phyloP scores from a whole-genome alignment of 1,139 yeast species.

The Magnusiomyces paraingens region DNA sequence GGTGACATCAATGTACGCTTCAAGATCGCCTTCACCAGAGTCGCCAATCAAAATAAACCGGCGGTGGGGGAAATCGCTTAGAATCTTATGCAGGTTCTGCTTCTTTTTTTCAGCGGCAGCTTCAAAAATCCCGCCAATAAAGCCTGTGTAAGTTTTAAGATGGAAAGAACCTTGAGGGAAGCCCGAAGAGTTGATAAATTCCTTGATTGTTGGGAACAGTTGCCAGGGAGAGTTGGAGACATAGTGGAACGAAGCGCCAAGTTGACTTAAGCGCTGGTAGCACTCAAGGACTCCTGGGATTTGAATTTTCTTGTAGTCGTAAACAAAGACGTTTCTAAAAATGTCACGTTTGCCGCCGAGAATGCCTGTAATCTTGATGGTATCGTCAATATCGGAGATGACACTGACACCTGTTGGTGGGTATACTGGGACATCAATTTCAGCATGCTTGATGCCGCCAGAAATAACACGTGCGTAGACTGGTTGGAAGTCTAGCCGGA shows the following conservation, averaged over 20 bases:
- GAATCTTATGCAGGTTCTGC: constrained; percentile 53
- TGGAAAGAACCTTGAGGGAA: constrained; percentile 78
- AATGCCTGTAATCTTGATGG: constrained; percentile 85
- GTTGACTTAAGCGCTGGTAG: constrained; percentile 42
- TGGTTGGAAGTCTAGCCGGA: constrained; percentile 27
- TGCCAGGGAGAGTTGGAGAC: constrained; percentile 97
- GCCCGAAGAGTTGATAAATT: constrained; percentile 48
- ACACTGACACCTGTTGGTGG: constrained; percentile 54
- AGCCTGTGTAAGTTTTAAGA: constrained; percentile 78
- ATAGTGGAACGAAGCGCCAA: constrained; percentile 64
- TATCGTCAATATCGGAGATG: constrained; percentile 92
- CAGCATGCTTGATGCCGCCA: constrained; percentile 6
- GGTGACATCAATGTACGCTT: constrained; percentile 78
- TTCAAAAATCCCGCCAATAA: constrained; percentile 73
- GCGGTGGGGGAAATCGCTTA: constrained; percentile 69
- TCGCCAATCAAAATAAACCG: constrained; percentile 85
- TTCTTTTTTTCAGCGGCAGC: constrained; percentile 80
- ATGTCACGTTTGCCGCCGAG: constrained; percentile 79
- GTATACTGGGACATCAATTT: constrained; percentile 18
- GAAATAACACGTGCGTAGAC: constrained; percentile 3
- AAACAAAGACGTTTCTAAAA: constrained; percentile 67
- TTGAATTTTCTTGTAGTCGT: constrained; percentile 56
- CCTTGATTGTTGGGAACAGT: constrained; percentile 56
- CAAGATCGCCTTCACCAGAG: constrained; percentile 91
- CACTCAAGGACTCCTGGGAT: constrained; percentile 70